These are phyloP conservation scores for Scolecobasidium constrictum DNA, from an alignment of 2,329 filamentous ascomycete species.

Conservation along the genomic window DNA sequence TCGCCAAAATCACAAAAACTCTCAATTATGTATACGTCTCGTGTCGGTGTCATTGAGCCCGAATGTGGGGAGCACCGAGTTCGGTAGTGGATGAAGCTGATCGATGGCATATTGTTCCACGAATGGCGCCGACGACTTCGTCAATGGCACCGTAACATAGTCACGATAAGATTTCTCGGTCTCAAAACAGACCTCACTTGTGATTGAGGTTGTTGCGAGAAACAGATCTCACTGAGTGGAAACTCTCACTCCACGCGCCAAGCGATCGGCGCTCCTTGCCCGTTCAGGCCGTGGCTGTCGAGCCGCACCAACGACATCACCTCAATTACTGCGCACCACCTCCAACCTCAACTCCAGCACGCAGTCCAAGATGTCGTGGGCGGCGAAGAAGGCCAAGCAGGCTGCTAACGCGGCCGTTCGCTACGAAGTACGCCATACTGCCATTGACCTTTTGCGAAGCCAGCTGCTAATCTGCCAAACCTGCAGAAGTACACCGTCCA, in stretches of 20 bases:
- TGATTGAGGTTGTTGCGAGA: too few relatives aligned
- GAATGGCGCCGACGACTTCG: too few relatives aligned
- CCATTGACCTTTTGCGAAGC: background rate
- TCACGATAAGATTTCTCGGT: too few relatives aligned
- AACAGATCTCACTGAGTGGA: too few relatives aligned
- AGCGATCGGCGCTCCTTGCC: too few relatives aligned
- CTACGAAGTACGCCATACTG: conserved; percentile 4
- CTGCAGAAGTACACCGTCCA: conserved; percentile 93
- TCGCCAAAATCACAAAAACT: too few relatives aligned
- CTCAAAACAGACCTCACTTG: too few relatives aligned
- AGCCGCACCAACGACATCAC: background rate
- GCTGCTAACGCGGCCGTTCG: background rate
- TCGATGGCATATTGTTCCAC: background rate
- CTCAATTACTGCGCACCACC: background rate
- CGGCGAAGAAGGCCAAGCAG: conserved; percentile 4
- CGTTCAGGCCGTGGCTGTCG: background rate
- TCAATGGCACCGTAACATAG: too few relatives aligned
- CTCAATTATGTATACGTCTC: too few relatives aligned
- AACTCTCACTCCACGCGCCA: too few relatives aligned
- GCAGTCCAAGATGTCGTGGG: background rate
- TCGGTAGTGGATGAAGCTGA: background rate
- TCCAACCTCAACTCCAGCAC: background rate
- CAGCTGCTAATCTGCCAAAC: background rate
- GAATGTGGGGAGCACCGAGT: background rate
- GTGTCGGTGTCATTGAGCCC: background rate